phyloP scores from a whole-genome alignment of 805 yeast genomes.

The Yamadazyma takamatsuzukensis region DNA sequence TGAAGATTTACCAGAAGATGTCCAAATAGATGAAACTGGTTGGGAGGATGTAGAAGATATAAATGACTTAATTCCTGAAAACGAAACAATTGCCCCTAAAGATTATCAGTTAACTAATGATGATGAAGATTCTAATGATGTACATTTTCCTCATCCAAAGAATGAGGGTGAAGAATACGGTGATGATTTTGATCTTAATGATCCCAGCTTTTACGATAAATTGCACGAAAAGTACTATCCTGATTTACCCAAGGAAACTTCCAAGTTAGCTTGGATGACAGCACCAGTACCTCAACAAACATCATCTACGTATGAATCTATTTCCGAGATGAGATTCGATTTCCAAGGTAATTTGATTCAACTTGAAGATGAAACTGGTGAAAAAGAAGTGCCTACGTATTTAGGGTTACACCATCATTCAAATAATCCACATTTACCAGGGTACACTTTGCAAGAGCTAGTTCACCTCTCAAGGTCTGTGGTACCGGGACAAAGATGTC shows the following conservation, averaged over 20 bases:
- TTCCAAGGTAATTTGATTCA: conserved; percentile 76
- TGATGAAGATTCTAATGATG: conserved; percentile 36
- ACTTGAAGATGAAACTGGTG: conserved; percentile 27
- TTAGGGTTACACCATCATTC: conserved; percentile 90
- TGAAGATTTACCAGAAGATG: conserved; percentile 22
- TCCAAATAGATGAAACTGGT: conserved; percentile 30
- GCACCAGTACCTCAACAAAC: conserved; percentile 48
- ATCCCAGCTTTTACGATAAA: conserved; percentile 74
- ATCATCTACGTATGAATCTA: conserved; percentile 45
- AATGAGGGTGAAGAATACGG: conserved; percentile 12
- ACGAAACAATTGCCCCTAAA: conserved; percentile 35
- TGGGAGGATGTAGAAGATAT: conserved; percentile 50
- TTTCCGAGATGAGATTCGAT: conserved; percentile 79
- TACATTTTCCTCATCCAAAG: conserved; percentile 58
- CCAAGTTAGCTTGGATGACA: conserved; percentile 89
- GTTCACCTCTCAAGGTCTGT: conserved; percentile 76
- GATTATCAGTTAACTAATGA: conserved; percentile 37
- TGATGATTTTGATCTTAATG: conserved; percentile 55
- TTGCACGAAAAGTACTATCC: conserved; percentile 86
- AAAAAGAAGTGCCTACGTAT: conserved; percentile 42
- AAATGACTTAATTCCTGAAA: conserved; percentile 42
- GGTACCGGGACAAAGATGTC: conserved; percentile 78
- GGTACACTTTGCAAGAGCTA: conserved; percentile 83
- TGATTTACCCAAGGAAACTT: conserved; percentile 78
- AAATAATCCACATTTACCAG: conserved; percentile 83